These are phyloP conservation scores for Aquilaria malaccensis DNA, from an alignment of 345 rosid genomes.

Conservation along the genomic window DNA sequence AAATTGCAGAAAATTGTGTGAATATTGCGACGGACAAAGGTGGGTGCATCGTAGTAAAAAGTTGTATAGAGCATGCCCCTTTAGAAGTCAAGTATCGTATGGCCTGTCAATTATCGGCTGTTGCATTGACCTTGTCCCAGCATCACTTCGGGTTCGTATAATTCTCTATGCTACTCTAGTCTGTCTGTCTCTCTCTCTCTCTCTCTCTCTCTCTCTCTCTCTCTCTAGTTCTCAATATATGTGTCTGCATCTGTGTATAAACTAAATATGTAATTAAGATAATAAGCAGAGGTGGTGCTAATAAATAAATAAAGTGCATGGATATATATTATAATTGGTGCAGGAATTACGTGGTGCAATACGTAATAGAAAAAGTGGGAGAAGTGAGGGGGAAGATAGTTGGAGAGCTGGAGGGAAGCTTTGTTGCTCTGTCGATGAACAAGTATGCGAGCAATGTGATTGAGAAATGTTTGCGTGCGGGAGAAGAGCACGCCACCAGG, in stretches of 20 bases:
- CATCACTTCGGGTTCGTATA: constrained; percentile 33
- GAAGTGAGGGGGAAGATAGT: constrained; percentile 6
- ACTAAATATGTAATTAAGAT: neutral
- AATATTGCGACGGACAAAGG: constrained; percentile 30
- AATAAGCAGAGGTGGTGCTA: neutral
- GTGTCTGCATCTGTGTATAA: neutral
- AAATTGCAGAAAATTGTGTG: constrained; percentile 20
- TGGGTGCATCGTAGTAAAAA: constrained; percentile 36
- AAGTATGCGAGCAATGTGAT: constrained; percentile 45
- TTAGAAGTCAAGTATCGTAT: constrained; percentile 19
- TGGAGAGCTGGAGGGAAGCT: constrained; percentile 25
- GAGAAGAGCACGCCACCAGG: constrained; percentile 4
- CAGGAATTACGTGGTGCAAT: constrained; percentile 53
- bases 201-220: too few species aligned
- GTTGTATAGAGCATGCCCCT: constrained; percentile 12
- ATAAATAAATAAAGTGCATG: neutral
- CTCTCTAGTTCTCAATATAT: too few species aligned
- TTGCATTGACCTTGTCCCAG: constrained; percentile 25
- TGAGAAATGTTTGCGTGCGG: constrained; percentile 32
- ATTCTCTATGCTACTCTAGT: neutral
- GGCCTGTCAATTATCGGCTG: constrained; percentile 12
- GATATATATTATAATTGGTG: neutral
- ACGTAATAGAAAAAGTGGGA: constrained; percentile 15
- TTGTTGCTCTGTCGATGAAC: constrained; percentile 20
- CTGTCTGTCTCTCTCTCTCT: too few species aligned